phyloP scores from a whole-genome alignment of 257 asterid genomes.

The Avicennia marina region DNA sequence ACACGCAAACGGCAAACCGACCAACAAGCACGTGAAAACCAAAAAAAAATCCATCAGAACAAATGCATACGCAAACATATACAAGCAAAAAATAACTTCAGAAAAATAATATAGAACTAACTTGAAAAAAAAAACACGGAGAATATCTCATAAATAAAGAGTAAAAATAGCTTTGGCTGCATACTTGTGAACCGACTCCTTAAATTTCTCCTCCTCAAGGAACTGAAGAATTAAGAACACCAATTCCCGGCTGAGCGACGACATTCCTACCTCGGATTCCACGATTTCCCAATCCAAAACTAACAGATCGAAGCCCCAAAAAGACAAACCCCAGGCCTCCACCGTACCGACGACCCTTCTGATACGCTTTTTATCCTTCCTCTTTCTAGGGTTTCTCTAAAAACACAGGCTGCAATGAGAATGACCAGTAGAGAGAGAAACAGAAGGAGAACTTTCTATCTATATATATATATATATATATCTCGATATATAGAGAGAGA shows the following conservation, averaged over 20 bases:
- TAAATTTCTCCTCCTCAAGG: slow-evolving; percentile 96
- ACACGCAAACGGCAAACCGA: too few relatives aligned
- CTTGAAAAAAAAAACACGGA: not conserved
- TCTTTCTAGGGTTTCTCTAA: slow-evolving; percentile 5
- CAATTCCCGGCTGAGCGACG: slow-evolving; percentile 97
- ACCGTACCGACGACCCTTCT: slow-evolving; percentile 1
- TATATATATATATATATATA: not conserved
- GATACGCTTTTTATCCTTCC: not conserved
- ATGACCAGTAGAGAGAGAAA: not conserved
- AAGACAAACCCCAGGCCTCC: not conserved
- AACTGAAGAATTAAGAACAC: slow-evolving; percentile 92
- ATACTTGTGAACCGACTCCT: slow-evolving; percentile 92
- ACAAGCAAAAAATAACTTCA: not conserved
- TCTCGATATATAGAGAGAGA: not conserved
- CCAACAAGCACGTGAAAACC: too few relatives aligned
- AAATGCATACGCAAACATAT: not conserved
- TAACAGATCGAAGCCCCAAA: not conserved
- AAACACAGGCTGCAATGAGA: not conserved
- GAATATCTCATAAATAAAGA: not conserved
- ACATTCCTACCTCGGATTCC: slow-evolving; percentile 47
- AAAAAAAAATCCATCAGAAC: too few relatives aligned
- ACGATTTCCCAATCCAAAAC: not conserved
- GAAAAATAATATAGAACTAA: not conserved
- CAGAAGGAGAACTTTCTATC: not conserved
- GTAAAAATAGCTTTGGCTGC: slow-evolving; percentile 4